A percentile compares a stretch with the other conserved stretches of the same genome.
Conservation (phyloP, 352 stramenopile species). For the Ochromonadaceae sp. region DNA sequence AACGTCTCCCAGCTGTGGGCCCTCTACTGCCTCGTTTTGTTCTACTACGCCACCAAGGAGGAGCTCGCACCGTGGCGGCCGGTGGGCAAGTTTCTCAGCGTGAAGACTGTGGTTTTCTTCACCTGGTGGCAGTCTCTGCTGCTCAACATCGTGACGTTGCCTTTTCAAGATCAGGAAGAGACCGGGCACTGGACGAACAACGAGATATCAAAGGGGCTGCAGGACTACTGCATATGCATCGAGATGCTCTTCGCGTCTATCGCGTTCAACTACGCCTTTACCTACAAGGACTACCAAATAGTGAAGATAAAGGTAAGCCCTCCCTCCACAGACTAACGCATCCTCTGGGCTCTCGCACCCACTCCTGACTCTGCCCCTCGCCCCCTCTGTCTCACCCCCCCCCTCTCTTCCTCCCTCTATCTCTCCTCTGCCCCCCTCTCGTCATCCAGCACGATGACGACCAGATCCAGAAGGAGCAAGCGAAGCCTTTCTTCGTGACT, state of each 20-base stretch:
- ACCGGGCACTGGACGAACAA: conserved; percentile 62
- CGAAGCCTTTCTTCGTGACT: too few relatives aligned
- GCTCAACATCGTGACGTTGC: conserved; percentile 18
- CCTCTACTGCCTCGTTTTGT: conserved; percentile 59
- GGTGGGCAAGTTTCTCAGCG: conserved; percentile 53
- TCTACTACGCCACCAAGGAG: conserved; percentile 52
- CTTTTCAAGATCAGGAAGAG: not conserved
- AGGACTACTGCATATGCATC: conserved; percentile 93
- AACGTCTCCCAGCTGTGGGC: conserved; percentile 55
- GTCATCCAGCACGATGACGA: too few relatives aligned
- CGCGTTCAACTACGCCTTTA: conserved; percentile 81
- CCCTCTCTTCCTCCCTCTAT: too few relatives aligned
- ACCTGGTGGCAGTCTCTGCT: conserved; percentile 58
- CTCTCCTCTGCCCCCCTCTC: too few relatives aligned
- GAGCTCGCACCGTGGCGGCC: conserved; percentile 43
- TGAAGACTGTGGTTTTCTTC: conserved; percentile 64
- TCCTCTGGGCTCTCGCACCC: too few relatives aligned
- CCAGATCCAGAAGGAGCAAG: too few relatives aligned
- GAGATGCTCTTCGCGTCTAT: conserved; percentile 91
- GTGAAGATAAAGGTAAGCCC: conserved; percentile 1
- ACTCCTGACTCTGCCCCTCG: too few relatives aligned
- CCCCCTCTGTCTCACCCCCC: too few relatives aligned
- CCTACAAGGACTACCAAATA: conserved; percentile 54
- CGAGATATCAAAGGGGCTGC: conserved; percentile 84
- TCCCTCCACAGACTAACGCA: too few relatives aligned